A percentile compares a stretch with the other conserved stretches of the same genome.
Evolutionary conservation across 164 flowering plant species (phyloP).

Genomic region (Sedum album): DNA sequence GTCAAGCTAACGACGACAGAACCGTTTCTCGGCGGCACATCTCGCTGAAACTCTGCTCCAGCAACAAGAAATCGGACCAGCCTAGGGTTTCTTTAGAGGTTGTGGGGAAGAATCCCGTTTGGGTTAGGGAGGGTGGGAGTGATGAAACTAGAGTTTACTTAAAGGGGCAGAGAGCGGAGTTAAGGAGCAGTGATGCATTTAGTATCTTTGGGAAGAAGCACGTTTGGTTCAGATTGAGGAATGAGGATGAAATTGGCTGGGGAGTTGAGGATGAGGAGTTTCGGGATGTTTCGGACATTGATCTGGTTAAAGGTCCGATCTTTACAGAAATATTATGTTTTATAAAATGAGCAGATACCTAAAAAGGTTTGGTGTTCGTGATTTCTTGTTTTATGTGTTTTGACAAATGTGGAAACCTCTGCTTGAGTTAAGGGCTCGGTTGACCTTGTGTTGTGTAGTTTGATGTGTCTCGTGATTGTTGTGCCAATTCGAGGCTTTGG

Average conservation of each 20-base stretch:
- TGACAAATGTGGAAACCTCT: not conserved
- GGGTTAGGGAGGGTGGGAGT: slow-evolving; percentile 28
- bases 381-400: not conserved
- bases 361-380: not conserved
- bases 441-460: not conserved
- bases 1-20: slow-evolving; percentile 40
- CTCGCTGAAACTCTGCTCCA: slow-evolving; percentile 17
- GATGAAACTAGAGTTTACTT: slow-evolving; percentile 34
- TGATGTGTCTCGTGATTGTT: not conserved
- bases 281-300: slow-evolving; percentile 15
- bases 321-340: not conserved
- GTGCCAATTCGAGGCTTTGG: not conserved
- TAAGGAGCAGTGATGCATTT: slow-evolving; percentile 48
- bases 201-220: slow-evolving; percentile 50
- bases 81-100: slow-evolving; percentile 42
- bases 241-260: slow-evolving; percentile 6
- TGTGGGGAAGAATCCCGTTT: slow-evolving; percentile 73
- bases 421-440: not conserved
- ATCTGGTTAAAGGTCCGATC: slow-evolving; percentile 66
- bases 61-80: slow-evolving; percentile 1
- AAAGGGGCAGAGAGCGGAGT: slow-evolving; percentile 40
- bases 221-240: slow-evolving; percentile 32
- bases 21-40: slow-evolving; percentile 73
- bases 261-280: slow-evolving; percentile 11
- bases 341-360: not conserved